These are phyloP conservation scores for Boletus sp. DNA, from an alignment of 768 basidiomycete genomes.

Conservation along the genomic window DNA sequence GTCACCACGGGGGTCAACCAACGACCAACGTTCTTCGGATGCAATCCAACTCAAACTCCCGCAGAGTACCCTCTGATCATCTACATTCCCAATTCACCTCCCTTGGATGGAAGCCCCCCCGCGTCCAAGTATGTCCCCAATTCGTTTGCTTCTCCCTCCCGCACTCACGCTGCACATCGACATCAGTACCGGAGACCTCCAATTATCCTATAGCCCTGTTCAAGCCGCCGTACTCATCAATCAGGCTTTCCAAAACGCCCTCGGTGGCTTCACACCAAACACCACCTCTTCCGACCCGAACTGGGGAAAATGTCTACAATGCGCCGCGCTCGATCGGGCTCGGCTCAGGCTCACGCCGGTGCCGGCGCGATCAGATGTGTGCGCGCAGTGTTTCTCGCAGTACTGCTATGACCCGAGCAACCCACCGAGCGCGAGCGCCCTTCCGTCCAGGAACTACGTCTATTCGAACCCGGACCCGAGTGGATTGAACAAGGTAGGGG, in stretches of 20 bases:
- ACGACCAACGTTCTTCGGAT: constrained; percentile 80
- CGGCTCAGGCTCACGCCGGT: constrained; percentile 38
- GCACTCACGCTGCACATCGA: constrained; percentile 2
- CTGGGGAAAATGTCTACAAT: constrained; percentile 58
- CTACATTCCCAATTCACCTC: constrained; percentile 78
- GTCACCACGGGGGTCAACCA: constrained; percentile 57
- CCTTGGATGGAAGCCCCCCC: constrained; percentile 55
- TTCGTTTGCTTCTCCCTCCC: background rate
- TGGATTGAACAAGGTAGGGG: constrained; percentile 40
- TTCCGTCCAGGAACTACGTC: constrained; percentile 37
- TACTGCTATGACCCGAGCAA: constrained; percentile 55
- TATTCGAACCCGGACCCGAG: constrained; percentile 58
- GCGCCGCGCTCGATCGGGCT: constrained; percentile 58
- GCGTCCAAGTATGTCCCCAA: constrained; percentile 53
- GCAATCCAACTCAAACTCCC: constrained; percentile 48
- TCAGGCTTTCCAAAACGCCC: constrained; percentile 53
- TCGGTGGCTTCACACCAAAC: constrained; percentile 60
- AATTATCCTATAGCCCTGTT: constrained; percentile 54
- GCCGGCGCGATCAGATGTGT: constrained; percentile 40
- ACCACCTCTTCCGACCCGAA: constrained; percentile 51
- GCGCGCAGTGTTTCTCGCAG: constrained; percentile 59
- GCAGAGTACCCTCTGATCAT: constrained; percentile 65
- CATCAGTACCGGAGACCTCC: constrained; percentile 52
- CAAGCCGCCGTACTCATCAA: constrained; percentile 58
- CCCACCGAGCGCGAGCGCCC: constrained; percentile 52